These are phyloP conservation scores for Yarrowia phangngaensis DNA, from an alignment of 805 yeast species.

Conservation along the genomic window DNA sequence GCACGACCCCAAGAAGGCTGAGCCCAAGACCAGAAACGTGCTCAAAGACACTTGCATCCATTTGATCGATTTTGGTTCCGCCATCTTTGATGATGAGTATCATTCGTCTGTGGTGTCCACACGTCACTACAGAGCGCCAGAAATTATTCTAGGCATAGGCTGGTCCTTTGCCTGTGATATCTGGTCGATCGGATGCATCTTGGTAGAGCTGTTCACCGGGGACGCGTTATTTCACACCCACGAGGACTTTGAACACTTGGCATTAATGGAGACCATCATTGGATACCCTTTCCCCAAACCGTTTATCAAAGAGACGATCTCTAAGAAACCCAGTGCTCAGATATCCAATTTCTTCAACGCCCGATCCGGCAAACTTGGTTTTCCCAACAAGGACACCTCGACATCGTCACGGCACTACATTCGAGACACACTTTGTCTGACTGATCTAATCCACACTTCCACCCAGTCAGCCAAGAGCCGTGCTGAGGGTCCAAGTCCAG, in stretches of 20 bases:
- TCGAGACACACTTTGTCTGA: conserved; percentile 38
- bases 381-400: conserved; percentile 43
- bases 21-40: conserved; percentile 45
- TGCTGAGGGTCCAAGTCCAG: conserved; percentile 36
- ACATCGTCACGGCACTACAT: conserved; percentile 39
- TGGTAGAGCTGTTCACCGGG: conserved; percentile 88
- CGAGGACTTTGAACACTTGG: conserved; percentile 89
- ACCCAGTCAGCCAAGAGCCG: conserved; percentile 27
- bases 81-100: conserved; percentile 88
- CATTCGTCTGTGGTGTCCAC: conserved; percentile 92
- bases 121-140: conserved; percentile 96
- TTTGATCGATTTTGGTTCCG: conserved; percentile 95
- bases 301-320: conserved; percentile 34
- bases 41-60: conserved; percentile 77
- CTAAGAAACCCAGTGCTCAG: conserved; percentile 29
- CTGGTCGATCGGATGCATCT: conserved; percentile 94
- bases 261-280: conserved; percentile 83
- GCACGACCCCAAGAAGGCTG: conserved; percentile 28
- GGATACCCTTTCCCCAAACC: conserved; percentile 45
- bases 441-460: conserved; percentile 26
- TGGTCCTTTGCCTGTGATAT: conserved; percentile 97
- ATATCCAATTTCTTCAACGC: conserved; percentile 36
- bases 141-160: conserved; percentile 87
- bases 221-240: conserved; percentile 93
- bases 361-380: conserved; percentile 33